Evolutionary conservation across 352 stramenopile species (phyloP), one percentile per base, ranked within the genome.

Genomic region (Phytophthora multivora): DNA sequence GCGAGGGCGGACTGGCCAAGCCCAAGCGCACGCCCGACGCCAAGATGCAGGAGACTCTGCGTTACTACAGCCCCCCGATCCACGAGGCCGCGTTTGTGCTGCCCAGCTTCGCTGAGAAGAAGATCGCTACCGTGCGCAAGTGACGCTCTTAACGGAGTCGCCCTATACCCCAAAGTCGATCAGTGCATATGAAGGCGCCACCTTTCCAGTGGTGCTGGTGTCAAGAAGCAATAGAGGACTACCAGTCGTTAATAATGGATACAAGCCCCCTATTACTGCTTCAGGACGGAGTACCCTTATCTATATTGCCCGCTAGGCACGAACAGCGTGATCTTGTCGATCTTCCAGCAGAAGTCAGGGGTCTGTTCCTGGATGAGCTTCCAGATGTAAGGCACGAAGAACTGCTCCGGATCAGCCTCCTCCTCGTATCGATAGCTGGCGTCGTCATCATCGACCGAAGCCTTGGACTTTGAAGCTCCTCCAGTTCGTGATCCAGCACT

Each of bases 71-170:
- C 59, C 61, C 82, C 38, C 83, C 97, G 66, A 78, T 99, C 54
- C 97, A 99, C 73, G 71, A 92, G 57, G 97, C 96, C 13, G 73
- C 96, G n/a, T 99, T 99, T 79, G 92, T 99, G 52, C 83, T 99
- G 48, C 97, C 97, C 15, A 83, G 74, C 16, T 99, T 99, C 79
- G 93, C 94, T 5, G 84, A 97, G 66, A 76, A 75, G 66, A 91
- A 90, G 82, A 89, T 95, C 62, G 67, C 65, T 38, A 66, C 77
- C 7, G 85, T 95, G 40, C 85, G 84, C 75, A 93, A 95, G 79
- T 83, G 79, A 83, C 75, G 54, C 31, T 62, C 49, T 50, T 65
- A 59, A 30, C 12, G 28, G 28, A 33, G 28, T 33, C 28, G 9
- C 9, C 28, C 9, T 9, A 33, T 33, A 33, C 28, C 28, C 28